Base-by-base conservation (phyloP, 129 eudicot genomes). In the Chrysanthemum seticuspe region DNA sequence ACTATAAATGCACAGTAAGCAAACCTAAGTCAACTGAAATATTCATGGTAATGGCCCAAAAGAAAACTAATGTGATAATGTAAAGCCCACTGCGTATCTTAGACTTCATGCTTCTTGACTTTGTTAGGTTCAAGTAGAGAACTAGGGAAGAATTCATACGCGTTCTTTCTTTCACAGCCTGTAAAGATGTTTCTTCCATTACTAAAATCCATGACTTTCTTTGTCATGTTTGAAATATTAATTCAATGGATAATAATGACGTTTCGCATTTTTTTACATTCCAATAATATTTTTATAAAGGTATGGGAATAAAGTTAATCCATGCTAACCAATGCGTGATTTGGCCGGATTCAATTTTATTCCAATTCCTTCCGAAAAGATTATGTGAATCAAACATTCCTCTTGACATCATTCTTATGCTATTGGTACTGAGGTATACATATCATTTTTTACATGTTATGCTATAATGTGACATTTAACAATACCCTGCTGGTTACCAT, bases 41-140 rank as follows among this genome's bases (percentile, higher is more conserved):
- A 15, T 36, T 8, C 9, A 61, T 70, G 25, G 62, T 52, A 6
- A 61, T 55, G 47, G 62, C 31, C 49, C 18, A 69, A 52, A 52
- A 47, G 47, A 61, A 34, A 64, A 54, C 15, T 36, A 70, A 70
- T 34, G 51, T 55, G 74, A 58, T 58, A 40, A 36, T 2, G 10
- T 40, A 40, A 71, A 34, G 56, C 27, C 44, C 1, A 10, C 34
- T 0, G 27, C 2, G 8, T 44, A 14, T 54, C 34, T n/a, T 29
- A 70, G 48, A 55, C 64, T 70, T 50, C 74, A 4, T 48, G 56
- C 49, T 70, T 27, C 36, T 53, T 34, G 21, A 71, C 75, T 57
- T 71, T 13, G 14, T 44, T 5, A 55, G 55, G 57, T 21, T n/a
- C 14, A 8, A 57, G 56, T 14, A 11, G 58, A 53, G 19, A 6